Evolutionary conservation across 2,329 filamentous ascomycete genomes (phyloP).

Genomic region (Ceratocystiopsis sp.): DNA sequence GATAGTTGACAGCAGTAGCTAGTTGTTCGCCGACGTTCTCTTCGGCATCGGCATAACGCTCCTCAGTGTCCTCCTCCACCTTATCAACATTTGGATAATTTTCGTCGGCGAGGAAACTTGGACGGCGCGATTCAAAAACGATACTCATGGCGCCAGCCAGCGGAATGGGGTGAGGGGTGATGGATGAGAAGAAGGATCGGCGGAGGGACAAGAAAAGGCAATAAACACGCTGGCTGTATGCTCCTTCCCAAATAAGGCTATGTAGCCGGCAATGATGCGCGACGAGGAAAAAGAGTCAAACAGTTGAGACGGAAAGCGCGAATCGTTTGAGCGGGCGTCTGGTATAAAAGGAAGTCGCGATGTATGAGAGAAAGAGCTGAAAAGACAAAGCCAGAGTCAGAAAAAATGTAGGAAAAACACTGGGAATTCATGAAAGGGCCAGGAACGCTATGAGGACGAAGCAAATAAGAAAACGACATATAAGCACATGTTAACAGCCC

Average conservation of each 20-base stretch:
- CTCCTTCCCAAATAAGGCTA: too few species aligned
- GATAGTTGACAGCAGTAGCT: conserved; percentile 7
- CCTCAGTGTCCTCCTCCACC: conserved; percentile 8
- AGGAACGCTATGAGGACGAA: too few species aligned
- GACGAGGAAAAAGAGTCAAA: background rate
- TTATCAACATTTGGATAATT: conserved; percentile 12
- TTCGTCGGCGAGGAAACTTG: conserved; percentile 9
- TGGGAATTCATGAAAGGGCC: too few species aligned
- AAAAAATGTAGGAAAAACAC: too few species aligned
- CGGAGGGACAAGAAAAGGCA: background rate
- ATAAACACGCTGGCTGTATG: background rate
- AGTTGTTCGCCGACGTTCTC: conserved; percentile 8
- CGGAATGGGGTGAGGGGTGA: background rate
- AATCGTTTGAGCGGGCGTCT: too few species aligned
- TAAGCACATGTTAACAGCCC: too few species aligned
- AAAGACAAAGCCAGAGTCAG: too few species aligned
- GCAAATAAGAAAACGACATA: too few species aligned
- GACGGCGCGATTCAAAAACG: conserved; percentile 9
- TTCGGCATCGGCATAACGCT: conserved; percentile 7
- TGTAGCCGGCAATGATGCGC: background rate
- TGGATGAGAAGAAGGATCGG: background rate
- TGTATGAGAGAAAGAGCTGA: too few species aligned
- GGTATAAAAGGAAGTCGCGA: too few species aligned
- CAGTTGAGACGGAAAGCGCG: too few species aligned
- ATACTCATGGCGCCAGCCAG: conserved; percentile 7